Percentiles rank a stretch among this genome's conserved stretches.
Evolutionary conservation across 2,329 filamentous ascomycete genomes (phyloP).

Genomic region (Lasiodiplodia sp.): DNA sequence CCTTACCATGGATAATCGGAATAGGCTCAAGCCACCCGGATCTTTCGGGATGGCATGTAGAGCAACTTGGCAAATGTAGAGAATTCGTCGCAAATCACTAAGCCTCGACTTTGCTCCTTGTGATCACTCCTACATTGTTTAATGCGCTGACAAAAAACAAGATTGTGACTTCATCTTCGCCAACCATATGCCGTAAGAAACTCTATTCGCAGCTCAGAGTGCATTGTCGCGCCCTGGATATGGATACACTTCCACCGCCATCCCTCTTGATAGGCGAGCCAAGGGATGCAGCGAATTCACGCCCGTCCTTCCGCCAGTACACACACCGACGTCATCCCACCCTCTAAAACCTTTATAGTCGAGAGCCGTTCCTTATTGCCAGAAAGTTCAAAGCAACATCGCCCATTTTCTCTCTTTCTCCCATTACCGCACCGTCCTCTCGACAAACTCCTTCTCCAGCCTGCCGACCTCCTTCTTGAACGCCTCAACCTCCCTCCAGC

Average conservation of each 20-base stretch:
- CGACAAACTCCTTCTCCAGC: constrained; percentile 87
- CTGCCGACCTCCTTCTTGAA: constrained; percentile 90
- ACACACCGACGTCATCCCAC: not conserved
- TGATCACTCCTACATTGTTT: not conserved
- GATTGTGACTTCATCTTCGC: not conserved
- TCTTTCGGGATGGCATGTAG: not conserved
- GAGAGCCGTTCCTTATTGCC: not conserved
- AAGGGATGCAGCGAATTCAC: not conserved
- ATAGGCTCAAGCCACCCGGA: not conserved
- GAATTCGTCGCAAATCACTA: not conserved
- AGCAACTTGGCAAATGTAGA: not conserved
- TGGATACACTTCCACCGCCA: constrained; percentile 17
- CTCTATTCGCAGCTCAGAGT: constrained; percentile 20
- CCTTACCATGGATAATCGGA: not conserved
- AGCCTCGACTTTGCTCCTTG: not conserved
- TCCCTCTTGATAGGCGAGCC: not conserved
- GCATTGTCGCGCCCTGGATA: constrained; percentile 2
- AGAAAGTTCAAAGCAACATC: not conserved
- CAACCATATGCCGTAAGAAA: not conserved
- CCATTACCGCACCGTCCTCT: constrained; percentile 69
- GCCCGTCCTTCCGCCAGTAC: not conserved
- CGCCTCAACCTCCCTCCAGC: constrained; percentile 88
- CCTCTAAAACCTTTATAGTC: not conserved
- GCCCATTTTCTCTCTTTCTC: no score
- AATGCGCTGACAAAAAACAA: not conserved